Conservation (phyloP, 805 yeast genomes). For the Candida koratica region DNA sequence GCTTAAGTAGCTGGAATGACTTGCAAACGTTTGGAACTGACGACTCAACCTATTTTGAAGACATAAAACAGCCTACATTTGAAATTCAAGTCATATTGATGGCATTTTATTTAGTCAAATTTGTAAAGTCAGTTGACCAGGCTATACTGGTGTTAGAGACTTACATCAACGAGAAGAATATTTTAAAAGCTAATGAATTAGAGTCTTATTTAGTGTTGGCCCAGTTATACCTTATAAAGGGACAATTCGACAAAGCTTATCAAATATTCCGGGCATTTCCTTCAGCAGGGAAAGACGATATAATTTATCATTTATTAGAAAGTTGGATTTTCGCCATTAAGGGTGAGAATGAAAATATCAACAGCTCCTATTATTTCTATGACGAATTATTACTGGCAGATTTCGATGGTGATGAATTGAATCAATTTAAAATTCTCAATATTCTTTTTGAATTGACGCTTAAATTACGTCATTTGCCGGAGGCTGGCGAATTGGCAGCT, state of each 20-base stretch:
- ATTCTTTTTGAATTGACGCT: conserved; percentile 72
- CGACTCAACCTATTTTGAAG: conserved; percentile 41
- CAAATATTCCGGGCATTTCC: conserved; percentile 33
- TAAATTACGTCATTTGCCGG: conserved; percentile 76
- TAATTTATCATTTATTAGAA: conserved; percentile 74
- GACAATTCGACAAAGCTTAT: conserved; percentile 31
- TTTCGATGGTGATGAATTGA: conserved; percentile 36
- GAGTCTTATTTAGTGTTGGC: conserved; percentile 40
- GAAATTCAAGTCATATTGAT: conserved; percentile 43
- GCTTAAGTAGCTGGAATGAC: conserved; percentile 42
- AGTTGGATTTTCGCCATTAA: conserved; percentile 52
- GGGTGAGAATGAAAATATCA: conserved; percentile 41
- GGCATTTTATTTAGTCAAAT: conserved; percentile 34
- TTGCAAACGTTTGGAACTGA: conserved; percentile 41
- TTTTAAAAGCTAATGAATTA: conserved; percentile 28
- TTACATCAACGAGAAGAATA: conserved; percentile 23
- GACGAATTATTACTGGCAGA: conserved; percentile 71
- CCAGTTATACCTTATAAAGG: conserved; percentile 38
- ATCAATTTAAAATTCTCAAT: conserved; percentile 37
- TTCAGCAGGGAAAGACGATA: conserved; percentile 50
- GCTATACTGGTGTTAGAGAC: conserved; percentile 30
- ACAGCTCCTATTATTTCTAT: conserved; percentile 52
- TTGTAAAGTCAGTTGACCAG: conserved; percentile 33
- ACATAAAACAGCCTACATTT: conserved; percentile 28
- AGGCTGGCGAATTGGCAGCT: conserved; percentile 60